Evolutionary conservation across 306 rosid genomes (phyloP), one percentile per base, ranked within the genome.

Genomic region (Pterocarpus santalinus): DNA sequence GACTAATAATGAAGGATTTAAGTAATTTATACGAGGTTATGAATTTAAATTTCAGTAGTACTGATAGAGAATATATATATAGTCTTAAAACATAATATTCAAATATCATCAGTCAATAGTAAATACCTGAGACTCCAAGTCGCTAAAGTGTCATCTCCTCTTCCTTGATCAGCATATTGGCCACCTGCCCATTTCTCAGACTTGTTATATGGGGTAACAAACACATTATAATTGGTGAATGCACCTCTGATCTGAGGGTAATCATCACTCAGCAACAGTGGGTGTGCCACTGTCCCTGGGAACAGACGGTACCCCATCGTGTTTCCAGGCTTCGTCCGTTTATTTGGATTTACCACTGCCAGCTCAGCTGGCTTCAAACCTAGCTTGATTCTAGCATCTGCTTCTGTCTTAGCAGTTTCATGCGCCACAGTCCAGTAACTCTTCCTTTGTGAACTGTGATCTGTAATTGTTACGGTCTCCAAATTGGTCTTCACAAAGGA

Each of bases 131-230:
- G 75, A 72, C 51, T 85, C 88, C 92, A 89, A 17, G 51, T 44
- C 16, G 65, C 83, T 39, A 89, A 75, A 35, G 84, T 85, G 46
- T 89, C 88, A 3, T 81, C 90, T 17, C 90, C 92, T 69, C 77
- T 74, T 67, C 88, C 75, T 2, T 78, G 78, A 75, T 85, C 86
- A 55, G 57, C 81, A 47, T 17, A 68, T 1, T 34, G 12, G 8
- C 89, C 90, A 5, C 80, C 83, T 1, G 82, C 88, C 85, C 89
- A 85, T 87, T 87, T 73, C 58, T 83, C 89, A 10, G 88, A 83
- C 82, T 84, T 75, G 34, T 87, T 87, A 47, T 89, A 87, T 0
- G 90, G 79, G 4, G 90, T 85, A 1, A 87, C 83, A 80, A 77
- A 75, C 34, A 87, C 76, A 32, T 82, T 61, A 9, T 84, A 65